These are phyloP conservation scores for Aeschynomene evenia DNA, from an alignment of 306 rosid genomes.

Conservation along the genomic window DNA sequence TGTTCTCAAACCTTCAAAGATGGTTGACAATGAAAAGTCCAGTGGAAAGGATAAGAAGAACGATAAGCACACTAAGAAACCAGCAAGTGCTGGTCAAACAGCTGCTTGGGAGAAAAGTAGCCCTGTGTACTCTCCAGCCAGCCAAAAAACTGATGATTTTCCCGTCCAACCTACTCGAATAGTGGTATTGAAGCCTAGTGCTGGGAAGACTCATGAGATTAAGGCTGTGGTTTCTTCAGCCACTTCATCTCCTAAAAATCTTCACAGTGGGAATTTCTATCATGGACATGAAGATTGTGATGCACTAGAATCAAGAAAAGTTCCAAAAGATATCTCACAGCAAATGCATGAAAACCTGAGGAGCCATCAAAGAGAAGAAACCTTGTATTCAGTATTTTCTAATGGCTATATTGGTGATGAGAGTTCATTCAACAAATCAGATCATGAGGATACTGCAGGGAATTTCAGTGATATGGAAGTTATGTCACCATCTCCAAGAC, in stretches of 20 bases:
- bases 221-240: conserved; percentile 64
- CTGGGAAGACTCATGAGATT: conserved; percentile 60
- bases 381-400: conserved; percentile 67
- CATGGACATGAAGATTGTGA: conserved; percentile 57
- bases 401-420: conserved; percentile 92
- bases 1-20: conserved; percentile 89
- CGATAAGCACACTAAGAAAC: conserved; percentile 49
- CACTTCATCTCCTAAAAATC: conserved; percentile 55
- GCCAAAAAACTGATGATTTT: conserved; percentile 57
- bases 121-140: conserved; percentile 44
- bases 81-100: conserved; percentile 45
- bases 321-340: conserved; percentile 53
- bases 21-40: conserved; percentile 54
- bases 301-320: conserved; percentile 55
- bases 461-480: conserved; percentile 79
- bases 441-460: conserved; percentile 63
- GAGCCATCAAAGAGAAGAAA: conserved; percentile 70
- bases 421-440: conserved; percentile 91
- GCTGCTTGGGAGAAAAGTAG: conserved; percentile 51
- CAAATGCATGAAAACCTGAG: conserved; percentile 51
- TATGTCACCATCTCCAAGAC: conserved; percentile 83
- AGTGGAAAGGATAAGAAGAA: conserved; percentile 46
- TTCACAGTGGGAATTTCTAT: conserved; percentile 47
- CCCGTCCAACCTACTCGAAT: conserved; percentile 87
- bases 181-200: conserved; percentile 90